Evolutionary conservation across 2,329 filamentous ascomycete species (phyloP), one percentile per base, ranked within the genome.

Genomic region (Elsinoe necatrix): DNA sequence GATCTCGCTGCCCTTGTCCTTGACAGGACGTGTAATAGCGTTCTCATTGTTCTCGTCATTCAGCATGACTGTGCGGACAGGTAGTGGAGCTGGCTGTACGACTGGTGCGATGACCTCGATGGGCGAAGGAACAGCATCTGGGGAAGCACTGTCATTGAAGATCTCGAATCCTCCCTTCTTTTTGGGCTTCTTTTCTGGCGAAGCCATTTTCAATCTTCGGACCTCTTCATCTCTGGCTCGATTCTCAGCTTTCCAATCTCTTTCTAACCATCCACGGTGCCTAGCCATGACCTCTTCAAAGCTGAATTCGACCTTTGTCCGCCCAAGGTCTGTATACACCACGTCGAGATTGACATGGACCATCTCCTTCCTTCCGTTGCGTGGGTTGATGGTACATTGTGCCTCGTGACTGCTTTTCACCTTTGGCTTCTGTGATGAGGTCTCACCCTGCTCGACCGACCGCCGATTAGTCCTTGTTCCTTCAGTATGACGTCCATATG

Each of bases 241-340:
- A 25, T 56, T 56, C 41, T 56, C 54, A 6, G 25, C 52, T 27
- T 42, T 66, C 80, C 80, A 83, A 61, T 82, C 74, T 61, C 73
- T 75, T 54, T 76, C 67, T 59, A 80, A 69, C 79, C 80, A 84
- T 0, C 92, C 92, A 57, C 87, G 80, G 62, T 82, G 82, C 41
- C 79, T 79, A 27, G 92, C 92, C 72, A 90, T 83, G 20, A 98
- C 74, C 72, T 98, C 93, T 68, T 98, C 93, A 67, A 97, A 95
- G 66, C 88, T 92, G 60, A 87, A 79, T 70, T 96, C 92, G 29
- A 83, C 83, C 56, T 68, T 67, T 1, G 83, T 79, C 59, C 87
- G 80, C 45, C 85, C 80, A 20, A 82, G 81, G 37, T 85, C 85
- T 7, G 90, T 91, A 66, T 97, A 97, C 31, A 97, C 80, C 29